These are phyloP conservation scores for Primulina eburnea DNA, from an alignment of 257 asterid genomes.

Conservation along the genomic window DNA sequence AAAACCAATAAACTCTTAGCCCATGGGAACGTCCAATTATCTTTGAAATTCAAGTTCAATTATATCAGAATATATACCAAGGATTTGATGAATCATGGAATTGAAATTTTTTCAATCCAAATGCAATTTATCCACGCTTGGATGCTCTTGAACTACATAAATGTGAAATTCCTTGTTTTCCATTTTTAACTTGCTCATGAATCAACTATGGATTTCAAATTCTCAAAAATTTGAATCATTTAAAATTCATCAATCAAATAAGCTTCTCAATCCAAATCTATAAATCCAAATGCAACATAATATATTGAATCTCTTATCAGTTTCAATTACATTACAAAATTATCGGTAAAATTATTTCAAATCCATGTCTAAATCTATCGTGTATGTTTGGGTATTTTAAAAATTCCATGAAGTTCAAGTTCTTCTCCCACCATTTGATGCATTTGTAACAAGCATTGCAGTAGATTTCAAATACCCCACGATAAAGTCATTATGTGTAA, in stretches of 20 bases:
- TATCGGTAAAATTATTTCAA: not conserved
- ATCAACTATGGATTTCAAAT: not conserved
- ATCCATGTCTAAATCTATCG: not conserved
- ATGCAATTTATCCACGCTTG: no score
- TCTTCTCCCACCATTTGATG: not conserved
- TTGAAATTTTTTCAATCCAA: no score
- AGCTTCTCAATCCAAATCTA: no score
- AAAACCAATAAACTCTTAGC: no score
- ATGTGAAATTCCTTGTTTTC: not conserved
- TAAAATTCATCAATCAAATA: no score
- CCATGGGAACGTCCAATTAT: no score
- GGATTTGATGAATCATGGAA: no score
- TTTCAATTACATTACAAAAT: no score
- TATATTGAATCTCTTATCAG: no score
- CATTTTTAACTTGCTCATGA: not conserved
- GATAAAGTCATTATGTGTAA: not conserved
- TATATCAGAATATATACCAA: no score
- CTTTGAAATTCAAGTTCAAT: not conserved
- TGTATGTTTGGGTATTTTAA: not conserved
- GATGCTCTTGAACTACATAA: no score
- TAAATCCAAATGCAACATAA: no score
- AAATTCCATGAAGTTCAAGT: not conserved
- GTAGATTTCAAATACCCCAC: not conserved
- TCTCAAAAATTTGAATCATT: not conserved
- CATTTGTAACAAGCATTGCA: not conserved